Evolutionary conservation across 495 filamentous ascomycete genomes (phyloP).

Genomic region (Elaphomyces granulatus): DNA sequence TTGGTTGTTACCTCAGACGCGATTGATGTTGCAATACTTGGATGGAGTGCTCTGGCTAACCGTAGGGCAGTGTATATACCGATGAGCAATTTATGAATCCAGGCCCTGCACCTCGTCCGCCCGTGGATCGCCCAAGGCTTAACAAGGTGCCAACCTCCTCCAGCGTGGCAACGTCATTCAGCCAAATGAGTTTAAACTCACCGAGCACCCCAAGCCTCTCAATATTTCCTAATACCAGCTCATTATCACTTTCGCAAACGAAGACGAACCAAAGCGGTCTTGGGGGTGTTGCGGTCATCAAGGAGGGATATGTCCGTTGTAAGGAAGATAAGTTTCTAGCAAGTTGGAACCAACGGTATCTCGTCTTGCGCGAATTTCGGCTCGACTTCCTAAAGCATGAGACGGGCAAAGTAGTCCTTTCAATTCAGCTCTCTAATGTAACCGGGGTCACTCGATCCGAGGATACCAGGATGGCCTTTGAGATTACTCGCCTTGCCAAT

Average conservation of each 20-base stretch:
- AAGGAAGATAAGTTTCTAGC: conserved; percentile 82
- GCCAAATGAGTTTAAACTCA: conserved; percentile 55
- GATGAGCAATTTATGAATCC: conserved; percentile 87
- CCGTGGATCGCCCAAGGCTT: conserved; percentile 68
- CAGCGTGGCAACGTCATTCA: conserved; percentile 65
- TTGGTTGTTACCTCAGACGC: no score
- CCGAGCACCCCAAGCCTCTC: conserved; percentile 44
- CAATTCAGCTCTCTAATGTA: conserved; percentile 71
- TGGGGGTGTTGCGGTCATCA: conserved; percentile 60
- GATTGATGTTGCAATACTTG: no score
- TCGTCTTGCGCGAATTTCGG: conserved; percentile 75
- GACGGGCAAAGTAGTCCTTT: conserved; percentile 63
- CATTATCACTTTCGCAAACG: conserved; percentile 46
- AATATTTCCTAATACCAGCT: conserved; percentile 47
- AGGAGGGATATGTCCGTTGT: conserved; percentile 71
- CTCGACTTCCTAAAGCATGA: conserved; percentile 88
- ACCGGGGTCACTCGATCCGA: conserved; percentile 75
- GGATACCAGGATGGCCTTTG: conserved; percentile 74
- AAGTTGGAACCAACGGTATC: conserved; percentile 79
- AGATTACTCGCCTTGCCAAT: conserved; percentile 62
- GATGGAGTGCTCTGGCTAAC: no score
- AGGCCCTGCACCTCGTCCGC: conserved; percentile 82
- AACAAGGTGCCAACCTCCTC: conserved; percentile 48
- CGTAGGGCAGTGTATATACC: conserved; percentile 41
- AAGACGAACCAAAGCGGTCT: conserved; percentile 45